These are phyloP conservation scores for Aspergillus sp. DNA, from an alignment of 2,329 filamentous ascomycete genomes.

Conservation along the genomic window DNA sequence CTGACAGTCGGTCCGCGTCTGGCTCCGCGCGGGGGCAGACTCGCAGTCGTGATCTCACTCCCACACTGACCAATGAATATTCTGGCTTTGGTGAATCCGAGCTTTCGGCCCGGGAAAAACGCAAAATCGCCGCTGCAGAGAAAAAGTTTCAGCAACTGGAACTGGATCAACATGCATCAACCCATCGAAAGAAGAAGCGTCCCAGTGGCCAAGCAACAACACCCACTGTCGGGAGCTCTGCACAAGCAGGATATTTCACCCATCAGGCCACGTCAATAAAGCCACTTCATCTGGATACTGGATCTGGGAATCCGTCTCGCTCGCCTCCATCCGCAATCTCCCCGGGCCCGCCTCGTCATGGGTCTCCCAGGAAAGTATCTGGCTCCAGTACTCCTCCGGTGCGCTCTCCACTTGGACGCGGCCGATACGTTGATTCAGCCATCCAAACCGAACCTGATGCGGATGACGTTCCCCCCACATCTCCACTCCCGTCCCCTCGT, in stretches of 20 bases:
- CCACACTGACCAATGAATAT: conserved; percentile 46
- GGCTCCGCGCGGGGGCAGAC: conserved; percentile 53
- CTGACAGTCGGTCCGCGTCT: conserved; percentile 53
- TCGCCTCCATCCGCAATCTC: conserved; percentile 30
- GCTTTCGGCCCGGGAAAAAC: conserved; percentile 57
- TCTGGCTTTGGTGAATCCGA: conserved; percentile 40
- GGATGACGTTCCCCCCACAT: conserved; percentile 18
- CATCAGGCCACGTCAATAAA: conserved; percentile 12
- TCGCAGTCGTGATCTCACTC: conserved; percentile 58
- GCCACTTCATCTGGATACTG: conserved; percentile 26
- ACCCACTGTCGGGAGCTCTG: conserved; percentile 43
- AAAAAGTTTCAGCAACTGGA: conserved; percentile 59
- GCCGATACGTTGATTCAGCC: conserved; percentile 36
- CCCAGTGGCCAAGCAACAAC: conserved; percentile 51
- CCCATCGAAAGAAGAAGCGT: conserved; percentile 48
- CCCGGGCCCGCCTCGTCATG: conserved; percentile 19
- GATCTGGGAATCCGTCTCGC: conserved; percentile 21
- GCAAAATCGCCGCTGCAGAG: conserved; percentile 60
- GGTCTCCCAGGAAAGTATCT: conserved; percentile 26
- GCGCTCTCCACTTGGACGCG: conserved; percentile 20
- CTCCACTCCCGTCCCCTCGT: conserved; percentile 13
- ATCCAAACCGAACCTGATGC: conserved; percentile 43
- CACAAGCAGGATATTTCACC: conserved; percentile 28
- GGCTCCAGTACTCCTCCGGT: conserved; percentile 21
- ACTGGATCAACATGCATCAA: conserved; percentile 45